These are phyloP conservation scores for Elsinoe batatas DNA, from an alignment of 2,329 filamentous ascomycete species.

Conservation along the genomic window DNA sequence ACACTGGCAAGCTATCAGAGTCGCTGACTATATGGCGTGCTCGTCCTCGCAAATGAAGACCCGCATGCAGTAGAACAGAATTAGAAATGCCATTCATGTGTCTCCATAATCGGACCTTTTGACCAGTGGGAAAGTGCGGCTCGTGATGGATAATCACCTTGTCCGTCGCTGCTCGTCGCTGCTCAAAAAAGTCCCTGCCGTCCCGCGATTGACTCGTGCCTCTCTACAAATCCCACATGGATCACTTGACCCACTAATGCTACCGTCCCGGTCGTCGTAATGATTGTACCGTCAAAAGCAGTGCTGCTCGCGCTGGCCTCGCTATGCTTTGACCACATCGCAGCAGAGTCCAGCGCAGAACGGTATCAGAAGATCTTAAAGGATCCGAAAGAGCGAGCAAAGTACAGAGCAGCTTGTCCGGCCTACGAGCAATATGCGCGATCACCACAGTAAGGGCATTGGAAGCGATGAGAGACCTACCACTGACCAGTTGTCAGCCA, in stretches of 20 bases:
- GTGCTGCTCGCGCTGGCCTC: conserved; percentile 24
- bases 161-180: neutral
- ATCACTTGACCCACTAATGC: neutral
- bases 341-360: conserved; percentile 17
- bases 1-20: too few relatives aligned
- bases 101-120: neutral
- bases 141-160: neutral
- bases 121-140: neutral
- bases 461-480: neutral
- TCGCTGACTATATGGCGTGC: too few relatives aligned
- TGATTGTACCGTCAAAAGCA: conserved; percentile 21
- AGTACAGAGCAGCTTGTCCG: conserved; percentile 29
- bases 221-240: neutral
- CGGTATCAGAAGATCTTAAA: conserved; percentile 19
- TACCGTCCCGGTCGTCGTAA: conserved; percentile 11
- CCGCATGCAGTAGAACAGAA: too few relatives aligned
- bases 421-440: conserved; percentile 32
- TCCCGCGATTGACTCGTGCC: conserved; percentile 5
- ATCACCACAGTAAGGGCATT: conserved; percentile 26
- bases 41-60: too few relatives aligned
- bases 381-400: conserved; percentile 23
- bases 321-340: conserved; percentile 21
- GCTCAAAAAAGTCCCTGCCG: neutral
- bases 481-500: conserved; percentile 41
- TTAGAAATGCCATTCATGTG: too few relatives aligned